Evolutionary conservation across 768 basidiomycete genomes (phyloP), one percentile per base, ranked within the genome.

Genomic region (Podaxis mareebaensis): DNA sequence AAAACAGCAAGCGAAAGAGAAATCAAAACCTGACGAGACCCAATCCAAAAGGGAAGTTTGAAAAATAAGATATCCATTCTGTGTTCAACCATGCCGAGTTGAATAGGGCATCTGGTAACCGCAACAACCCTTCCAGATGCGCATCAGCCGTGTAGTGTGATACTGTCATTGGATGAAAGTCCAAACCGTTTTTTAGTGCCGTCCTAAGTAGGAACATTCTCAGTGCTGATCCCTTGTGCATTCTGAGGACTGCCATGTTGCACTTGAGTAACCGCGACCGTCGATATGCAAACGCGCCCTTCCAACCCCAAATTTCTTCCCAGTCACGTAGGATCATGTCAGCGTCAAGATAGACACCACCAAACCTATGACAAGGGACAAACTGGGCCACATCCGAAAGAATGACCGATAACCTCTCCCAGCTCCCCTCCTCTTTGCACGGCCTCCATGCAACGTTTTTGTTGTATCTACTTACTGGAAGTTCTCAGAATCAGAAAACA

Each of bases 231-330:
- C 83, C 84, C 73, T 90, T 92, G 79, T 94, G 89, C 84, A 98
- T 84, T 64, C 88, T 87, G 62, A 97, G 81, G 5, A 96, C 93
- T 2, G 94, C 95, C 5, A 95, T 97, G 79, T 96, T 96, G 76
- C 96, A 96, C 71, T 90, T 92, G 69, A 91, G 86, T 65, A 95
- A 81, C 60, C 91, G 85, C n/a, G 90, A 93, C 95, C 96, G 96
- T 12, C 95, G 84, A 74, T 97, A 97, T 0, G 94, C 95, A 71
- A 96, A 97, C 13, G 95, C 93, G 44, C 95, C 95, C 64, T 88
- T 86, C 90, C 92, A 96, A 57, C 93, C 93, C 92, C 93, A 97
- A 3, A 97, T 81, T 71, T 96, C 95, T 74, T 96, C 95, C 96
- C 96, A 96, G 72, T 97, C 95, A 28, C 1, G 22, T 22, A 22